Base-by-base conservation (phyloP, 768 basidiomycete genomes). In the Neoboletus subvelutipes region DNA sequence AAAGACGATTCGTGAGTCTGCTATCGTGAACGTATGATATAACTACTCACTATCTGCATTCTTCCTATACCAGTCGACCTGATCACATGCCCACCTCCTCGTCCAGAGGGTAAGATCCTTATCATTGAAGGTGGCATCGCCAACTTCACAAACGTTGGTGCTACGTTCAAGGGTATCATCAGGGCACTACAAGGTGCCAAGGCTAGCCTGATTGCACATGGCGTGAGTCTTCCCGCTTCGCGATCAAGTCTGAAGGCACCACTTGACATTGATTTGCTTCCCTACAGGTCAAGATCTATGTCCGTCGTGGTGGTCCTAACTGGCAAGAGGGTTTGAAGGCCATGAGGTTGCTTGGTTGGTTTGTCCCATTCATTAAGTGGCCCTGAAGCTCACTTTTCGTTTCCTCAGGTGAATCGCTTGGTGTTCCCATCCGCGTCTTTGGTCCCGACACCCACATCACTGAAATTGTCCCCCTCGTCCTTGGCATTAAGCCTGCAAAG, bases 131-230 rank as follows among this genome's bases (percentile, higher is more conserved):
- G 97, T 76, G 96, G 96, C 78, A 97, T 97, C 61, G 97, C 97
- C 79, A 99, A 99, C 85, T 99, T 99, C 79, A 98, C 94, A 72
- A 98, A 99, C 72, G 95, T 98, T 64, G 97, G 95, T 34, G 89
- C 96, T 11, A 98, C 96, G 58, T 99, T 99, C 90, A 98, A 98
- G 82, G 96, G 96, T 40, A 99, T 98, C 81, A 99, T 99, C 75
- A 90, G 87, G 45, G 95, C 97, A 18, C 82, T 99, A 63, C 89
- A 96, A 80, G 90, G 94, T 75, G 94, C 83, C 84, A 94, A 94
- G 80, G 77, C 81, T 43, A 87, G 85, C 52, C 83, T 98, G 61
- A 88, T 92, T 68, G 77, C 80, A 48, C 70, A 71, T 52, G 62
- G 62, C 5, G 69, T 70, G 9, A 36, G 68, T 51, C 40, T 36